These are phyloP conservation scores for Rhodosporidiobolus odoratus DNA, from an alignment of 768 basidiomycete species.

Conservation along the genomic window DNA sequence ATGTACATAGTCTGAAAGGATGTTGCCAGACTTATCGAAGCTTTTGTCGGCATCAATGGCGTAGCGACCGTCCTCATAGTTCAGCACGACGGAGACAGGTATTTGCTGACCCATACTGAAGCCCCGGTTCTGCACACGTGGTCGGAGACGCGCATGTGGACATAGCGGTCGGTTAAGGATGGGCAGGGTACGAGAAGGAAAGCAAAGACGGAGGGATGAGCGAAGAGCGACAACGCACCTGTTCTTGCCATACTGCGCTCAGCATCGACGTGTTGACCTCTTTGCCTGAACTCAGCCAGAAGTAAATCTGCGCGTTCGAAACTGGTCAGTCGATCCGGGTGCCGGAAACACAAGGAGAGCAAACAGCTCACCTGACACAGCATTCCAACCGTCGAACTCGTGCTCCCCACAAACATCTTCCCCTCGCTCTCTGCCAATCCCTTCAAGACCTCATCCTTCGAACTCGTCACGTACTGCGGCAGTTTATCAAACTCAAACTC, in stretches of 20 bases:
- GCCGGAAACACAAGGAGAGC: not conserved
- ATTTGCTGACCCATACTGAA: conserved; percentile 77
- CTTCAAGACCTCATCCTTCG: conserved; percentile 57
- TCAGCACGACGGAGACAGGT: conserved; percentile 65
- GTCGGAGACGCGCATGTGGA: too few relatives aligned
- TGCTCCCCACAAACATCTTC: conserved; percentile 72
- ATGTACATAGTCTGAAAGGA: conserved; percentile 32
- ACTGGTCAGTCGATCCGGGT: too few relatives aligned
- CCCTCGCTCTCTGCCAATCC: conserved; percentile 58
- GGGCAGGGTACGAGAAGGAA: too few relatives aligned
- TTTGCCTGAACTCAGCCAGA: conserved; percentile 69
- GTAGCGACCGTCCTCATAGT: conserved; percentile 51
- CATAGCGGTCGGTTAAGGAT: too few relatives aligned
- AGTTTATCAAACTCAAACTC: conserved; percentile 82
- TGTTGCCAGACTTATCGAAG: conserved; percentile 32
- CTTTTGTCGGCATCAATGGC: conserved; percentile 49
- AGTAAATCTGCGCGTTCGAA: conserved; percentile 64
- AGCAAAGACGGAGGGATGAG: not conserved
- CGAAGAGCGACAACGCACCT: conserved; percentile 1
- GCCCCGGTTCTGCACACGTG: conserved; percentile 55
- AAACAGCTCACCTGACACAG: conserved; percentile 29
- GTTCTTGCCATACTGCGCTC: conserved; percentile 55
- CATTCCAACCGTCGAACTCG: conserved; percentile 55
- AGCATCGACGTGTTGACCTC: conserved; percentile 60
- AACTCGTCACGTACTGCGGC: conserved; percentile 68